Base-by-base conservation (phyloP, 192 early-diverging fungal species). In the Coemansia biformis region DNA sequence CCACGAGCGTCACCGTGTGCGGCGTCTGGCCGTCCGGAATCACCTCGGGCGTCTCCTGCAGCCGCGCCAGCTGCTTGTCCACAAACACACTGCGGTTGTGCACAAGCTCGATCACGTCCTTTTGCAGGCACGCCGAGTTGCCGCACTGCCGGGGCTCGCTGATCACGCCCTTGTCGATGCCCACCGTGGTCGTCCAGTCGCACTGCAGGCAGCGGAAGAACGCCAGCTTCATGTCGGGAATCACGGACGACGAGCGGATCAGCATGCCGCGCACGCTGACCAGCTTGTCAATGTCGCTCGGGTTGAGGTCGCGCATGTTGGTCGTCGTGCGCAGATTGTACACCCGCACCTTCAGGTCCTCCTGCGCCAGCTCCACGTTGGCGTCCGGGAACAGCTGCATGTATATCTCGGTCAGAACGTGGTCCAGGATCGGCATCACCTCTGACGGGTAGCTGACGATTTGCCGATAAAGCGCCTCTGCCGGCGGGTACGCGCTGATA, bases 21-120 rank as follows among this genome's bases (percentile, higher is more conserved):
- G 95, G 95, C 9, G 95, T 98, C 66, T 98, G 92, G 26, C 95
- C 95, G 48, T 96, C 95, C 19, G 95, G 95, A 33, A 95, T 91
- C 19, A 54, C 71, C 76, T 85, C 88, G 46, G 92, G 95, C 31
- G 92, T 98, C 71, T 98, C 95, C 59, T 98, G 95, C 67, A 98
- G 78, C 29, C 90, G 67, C 45, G 82, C 82, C 24, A 97, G 80
- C 76, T 99, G 96, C 66, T 92, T 97, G 67, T 97, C 89, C 1
- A 87, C 80, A 51, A 94, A 98, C 13, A 69, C 51, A 60, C 90
- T 93, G n/a, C 93, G 85, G 72, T 98, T 96, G 69, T 98, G 95
- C 24, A 96, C 78, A 32, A 98, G 66, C 37, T 79, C 76, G 82
- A 98, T 87, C 8, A 88, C 80, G 63, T 92, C 91, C 46, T 81